These are phyloP conservation scores for Vicia sativa DNA, from an alignment of 306 rosid species.

Conservation along the genomic window DNA sequence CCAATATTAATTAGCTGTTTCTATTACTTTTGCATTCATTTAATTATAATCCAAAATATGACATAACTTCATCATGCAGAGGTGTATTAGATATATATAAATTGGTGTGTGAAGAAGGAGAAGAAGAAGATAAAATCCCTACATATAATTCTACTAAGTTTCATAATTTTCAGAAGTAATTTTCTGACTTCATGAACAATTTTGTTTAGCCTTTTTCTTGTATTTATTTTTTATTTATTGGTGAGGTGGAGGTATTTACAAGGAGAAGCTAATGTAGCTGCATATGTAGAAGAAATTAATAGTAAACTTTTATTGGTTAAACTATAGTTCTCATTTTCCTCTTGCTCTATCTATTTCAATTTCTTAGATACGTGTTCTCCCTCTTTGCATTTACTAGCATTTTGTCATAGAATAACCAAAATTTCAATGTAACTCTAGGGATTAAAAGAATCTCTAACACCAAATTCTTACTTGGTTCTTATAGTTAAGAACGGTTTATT, in stretches of 20 bases:
- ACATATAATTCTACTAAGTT: slow-evolving; percentile 38
- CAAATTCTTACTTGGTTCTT: not conserved
- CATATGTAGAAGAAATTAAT: slow-evolving; percentile 30
- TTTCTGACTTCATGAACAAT: slow-evolving; percentile 40
- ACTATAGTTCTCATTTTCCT: slow-evolving; percentile 5
- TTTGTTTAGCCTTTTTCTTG: slow-evolving; percentile 42
- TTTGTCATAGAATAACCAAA: not conserved
- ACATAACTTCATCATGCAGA: slow-evolving; percentile 39
- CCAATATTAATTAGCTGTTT: slow-evolving; percentile 16
- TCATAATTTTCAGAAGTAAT: slow-evolving; percentile 30
- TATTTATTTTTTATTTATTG: slow-evolving; percentile 41
- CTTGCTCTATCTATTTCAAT: not conserved
- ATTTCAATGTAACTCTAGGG: not conserved
- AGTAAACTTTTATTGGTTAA: slow-evolving; percentile 31
- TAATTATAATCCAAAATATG: slow-evolving; percentile 29
- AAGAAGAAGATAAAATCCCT: slow-evolving; percentile 10
- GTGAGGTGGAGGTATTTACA: slow-evolving; percentile 23
- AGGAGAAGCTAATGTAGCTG: slow-evolving; percentile 37
- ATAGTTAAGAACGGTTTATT: not conserved
- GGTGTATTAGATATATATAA: slow-evolving; percentile 36
- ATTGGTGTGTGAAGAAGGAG: slow-evolving; percentile 31
- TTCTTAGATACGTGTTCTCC: not conserved
- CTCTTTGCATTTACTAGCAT: not conserved
- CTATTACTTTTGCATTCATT: slow-evolving; percentile 36
- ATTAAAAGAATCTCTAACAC: not conserved